These are phyloP conservation scores for Singerocomus inundabilis DNA, from an alignment of 1,284 basidiomycete species.

Conservation along the genomic window DNA sequence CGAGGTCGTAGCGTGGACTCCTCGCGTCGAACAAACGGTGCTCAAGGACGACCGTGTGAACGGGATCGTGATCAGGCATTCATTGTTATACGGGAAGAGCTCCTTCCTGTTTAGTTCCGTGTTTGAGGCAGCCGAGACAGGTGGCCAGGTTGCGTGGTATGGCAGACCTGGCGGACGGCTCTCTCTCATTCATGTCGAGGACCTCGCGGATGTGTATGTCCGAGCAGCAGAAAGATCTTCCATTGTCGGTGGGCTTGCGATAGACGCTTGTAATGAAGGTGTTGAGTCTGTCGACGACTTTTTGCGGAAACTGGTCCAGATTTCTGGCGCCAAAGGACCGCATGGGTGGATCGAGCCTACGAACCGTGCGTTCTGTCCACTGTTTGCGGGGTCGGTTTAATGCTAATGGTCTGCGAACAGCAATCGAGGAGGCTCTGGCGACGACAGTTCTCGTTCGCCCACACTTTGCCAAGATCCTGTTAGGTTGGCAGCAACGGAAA, in stretches of 20 bases:
- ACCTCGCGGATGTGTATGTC: slow-evolving; percentile 23
- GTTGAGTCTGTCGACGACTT: slow-evolving; percentile 16
- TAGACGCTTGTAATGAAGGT: slow-evolving; percentile 15
- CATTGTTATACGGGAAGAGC: slow-evolving; percentile 44
- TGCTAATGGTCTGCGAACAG: slow-evolving; percentile 2
- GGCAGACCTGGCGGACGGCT: slow-evolving; percentile 19
- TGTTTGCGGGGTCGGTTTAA: background rate
- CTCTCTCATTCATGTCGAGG: slow-evolving; percentile 19
- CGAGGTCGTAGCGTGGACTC: slow-evolving; percentile 36
- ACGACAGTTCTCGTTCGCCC: slow-evolving; percentile 21
- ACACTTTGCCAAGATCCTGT: slow-evolving; percentile 22
- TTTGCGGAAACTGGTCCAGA: slow-evolving; percentile 9
- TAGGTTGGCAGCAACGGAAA: slow-evolving; percentile 28
- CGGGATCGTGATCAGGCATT: slow-evolving; percentile 50
- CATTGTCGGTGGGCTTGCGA: slow-evolving; percentile 16
- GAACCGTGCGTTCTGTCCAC: too few species aligned
- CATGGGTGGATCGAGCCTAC: slow-evolving; percentile 12
- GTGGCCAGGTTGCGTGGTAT: slow-evolving; percentile 38
- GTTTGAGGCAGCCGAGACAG: slow-evolving; percentile 38
- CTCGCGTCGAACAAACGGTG: slow-evolving; percentile 37
- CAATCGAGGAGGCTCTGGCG: slow-evolving; percentile 20
- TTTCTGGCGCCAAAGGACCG: slow-evolving; percentile 17
- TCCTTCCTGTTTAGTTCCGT: slow-evolving; percentile 33
- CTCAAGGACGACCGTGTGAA: slow-evolving; percentile 36
- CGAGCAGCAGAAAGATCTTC: slow-evolving; percentile 19